Evolutionary conservation across 2,329 filamentous ascomycete genomes (phyloP), one percentile per base, ranked within the genome.

Genomic region (Exophiala lecanii-corni): DNA sequence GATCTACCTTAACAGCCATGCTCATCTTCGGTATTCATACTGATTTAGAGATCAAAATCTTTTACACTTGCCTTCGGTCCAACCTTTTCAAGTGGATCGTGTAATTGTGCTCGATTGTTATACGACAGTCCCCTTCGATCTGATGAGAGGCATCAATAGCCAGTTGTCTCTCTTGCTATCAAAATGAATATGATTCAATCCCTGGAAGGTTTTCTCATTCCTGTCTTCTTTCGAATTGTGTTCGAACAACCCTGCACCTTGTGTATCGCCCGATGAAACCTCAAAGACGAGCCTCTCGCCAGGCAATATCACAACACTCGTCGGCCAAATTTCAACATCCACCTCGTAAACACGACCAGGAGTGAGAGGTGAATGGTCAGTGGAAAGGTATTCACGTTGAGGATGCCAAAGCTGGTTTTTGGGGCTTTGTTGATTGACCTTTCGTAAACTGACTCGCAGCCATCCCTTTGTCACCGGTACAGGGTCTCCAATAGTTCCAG

Each of bases 381-480:
- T 72, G 32, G 67, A 70, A 43, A 67, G 66, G 54, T 76, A 76
- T 36, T 76, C 67, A 9, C 74, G 66, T 47, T 71, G 65, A 1
- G 74, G 73, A 3, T 75, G 58, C 46, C 63, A 74, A 0, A 62
- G 52, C 12, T 66, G 58, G 51, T 76, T 66, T 21, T 66, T 63
- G 3, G 61, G 62, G 45, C 74, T 66, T 3, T 65, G 45, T 1
- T 60, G 51, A 40, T 75, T 69, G 3, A 66, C 63, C 52, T 73
- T 73, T 42, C 74, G 70, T 41, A 75, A 59, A 26, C 67, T 72
- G n/a, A 70, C 68, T 10, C 74, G 70, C 18, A 75, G 63, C 74
- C 73, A 78, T 34, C 74, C 74, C 57, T 78, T 77, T 37, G 66
- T 65, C 5, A 77, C 59, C 1, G 74, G 74, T 0, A 76, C 68